Evolutionary conservation across 2,329 filamentous ascomycete species (phyloP).

Genomic region (Aureobasidium mangrovei): DNA sequence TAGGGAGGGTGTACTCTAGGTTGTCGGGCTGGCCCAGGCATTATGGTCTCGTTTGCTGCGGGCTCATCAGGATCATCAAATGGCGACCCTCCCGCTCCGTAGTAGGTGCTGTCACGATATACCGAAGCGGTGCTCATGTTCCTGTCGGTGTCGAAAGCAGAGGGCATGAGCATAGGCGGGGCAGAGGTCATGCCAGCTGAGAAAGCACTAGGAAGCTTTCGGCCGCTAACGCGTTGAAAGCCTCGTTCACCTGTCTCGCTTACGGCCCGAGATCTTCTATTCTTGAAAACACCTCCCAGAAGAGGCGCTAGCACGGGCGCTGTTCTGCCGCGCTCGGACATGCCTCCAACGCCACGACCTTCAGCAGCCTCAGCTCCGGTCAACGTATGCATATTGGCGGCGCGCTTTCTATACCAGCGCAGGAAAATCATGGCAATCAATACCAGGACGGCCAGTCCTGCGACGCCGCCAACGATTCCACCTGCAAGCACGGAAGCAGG

Average conservation of each 20-base stretch:
- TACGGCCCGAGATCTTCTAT: conserved; percentile 2
- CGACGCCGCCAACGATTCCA: conserved; percentile 54
- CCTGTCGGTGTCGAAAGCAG: conserved; percentile 18
- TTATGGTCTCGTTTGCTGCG: conserved; percentile 19
- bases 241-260: conserved; percentile 28
- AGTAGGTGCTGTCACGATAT: conserved; percentile 37
- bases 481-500: conserved; percentile 49
- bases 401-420: conserved; percentile 40
- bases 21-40: conserved; percentile 26
- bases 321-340: conserved; percentile 33
- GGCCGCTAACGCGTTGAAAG: conserved; percentile 40
- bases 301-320: conserved; percentile 24
- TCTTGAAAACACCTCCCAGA: conserved; percentile 15
- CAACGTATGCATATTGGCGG: conserved; percentile 25
- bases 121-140: conserved; percentile 31
- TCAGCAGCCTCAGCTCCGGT: conserved; percentile 19
- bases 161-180: conserved; percentile 19
- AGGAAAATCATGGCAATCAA: conserved; percentile 45
- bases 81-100: conserved; percentile 31
- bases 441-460: conserved; percentile 45
- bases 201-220: conserved; percentile 41
- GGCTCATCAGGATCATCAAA: conserved; percentile 15
- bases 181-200: conserved; percentile 36
- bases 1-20: conserved; percentile 26
- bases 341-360: conserved; percentile 24